phyloP scores from a whole-genome alignment of 129 eudicot genomes.

The Tanacetum coccineum region DNA sequence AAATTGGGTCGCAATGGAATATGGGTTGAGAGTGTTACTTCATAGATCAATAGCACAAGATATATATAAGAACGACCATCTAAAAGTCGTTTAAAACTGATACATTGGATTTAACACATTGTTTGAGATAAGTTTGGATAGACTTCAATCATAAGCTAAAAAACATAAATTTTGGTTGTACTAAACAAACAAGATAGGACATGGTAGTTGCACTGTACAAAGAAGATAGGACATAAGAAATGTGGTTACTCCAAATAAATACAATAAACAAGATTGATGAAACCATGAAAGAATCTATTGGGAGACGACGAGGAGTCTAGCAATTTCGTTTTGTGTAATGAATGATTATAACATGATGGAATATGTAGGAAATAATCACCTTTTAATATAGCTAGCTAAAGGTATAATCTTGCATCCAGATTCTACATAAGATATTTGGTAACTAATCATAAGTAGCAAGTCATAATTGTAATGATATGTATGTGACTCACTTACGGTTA shows the following conservation, averaged over 20 bases:
- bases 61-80: no score
- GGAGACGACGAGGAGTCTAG: neutral
- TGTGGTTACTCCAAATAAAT: neutral
- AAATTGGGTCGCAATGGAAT: no score
- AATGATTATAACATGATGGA: neutral
- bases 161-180: slow-evolving; percentile 10
- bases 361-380: neutral
- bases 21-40: no score
- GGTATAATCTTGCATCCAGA: neutral
- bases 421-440: neutral
- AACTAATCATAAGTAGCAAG: neutral
- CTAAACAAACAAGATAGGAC: no score
- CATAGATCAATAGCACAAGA: no score
- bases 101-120: no score
- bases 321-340: neutral
- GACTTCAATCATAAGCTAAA: slow-evolving; percentile 1
- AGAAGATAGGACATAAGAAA: no score
- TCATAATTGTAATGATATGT: neutral
- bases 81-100: no score
- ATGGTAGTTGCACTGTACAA: no score
- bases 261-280: neutral
- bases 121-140: neutral
- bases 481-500: neutral
- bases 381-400: neutral
- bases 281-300: no score